phyloP scores from a whole-genome alignment of 768 basidiomycete genomes.

The Porpolomopsis calyptriformis region DNA sequence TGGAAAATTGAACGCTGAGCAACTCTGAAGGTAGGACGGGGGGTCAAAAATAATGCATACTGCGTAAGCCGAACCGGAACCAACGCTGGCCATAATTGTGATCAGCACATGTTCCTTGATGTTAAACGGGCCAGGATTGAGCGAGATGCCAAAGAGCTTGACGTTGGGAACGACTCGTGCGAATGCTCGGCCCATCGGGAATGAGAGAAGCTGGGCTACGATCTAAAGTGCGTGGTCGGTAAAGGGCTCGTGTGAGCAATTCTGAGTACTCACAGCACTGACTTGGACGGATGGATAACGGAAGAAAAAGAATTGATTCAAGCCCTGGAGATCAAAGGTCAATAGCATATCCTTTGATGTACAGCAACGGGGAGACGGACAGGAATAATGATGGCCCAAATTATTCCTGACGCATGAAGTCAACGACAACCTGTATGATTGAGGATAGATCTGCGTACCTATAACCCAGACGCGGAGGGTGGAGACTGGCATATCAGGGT shows the following conservation, averaged over 20 bases:
- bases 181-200: conserved; percentile 54
- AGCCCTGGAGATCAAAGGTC: no score
- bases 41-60: background rate
- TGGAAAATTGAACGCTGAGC: background rate
- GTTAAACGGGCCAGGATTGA: conserved; percentile 63
- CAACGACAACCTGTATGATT: background rate
- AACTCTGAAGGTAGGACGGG: no score
- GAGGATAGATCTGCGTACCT: conserved; percentile 26
- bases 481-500: conserved; percentile 33
- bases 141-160: conserved; percentile 37
- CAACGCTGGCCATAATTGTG: conserved; percentile 39
- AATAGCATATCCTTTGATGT: no score
- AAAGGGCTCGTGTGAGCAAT: conserved; percentile 16
- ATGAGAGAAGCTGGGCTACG: conserved; percentile 59
- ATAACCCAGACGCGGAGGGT: conserved; percentile 65
- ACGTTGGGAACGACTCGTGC: conserved; percentile 42
- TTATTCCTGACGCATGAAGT: conserved; percentile 22
- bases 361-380: no score
- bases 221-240: conserved; percentile 23
- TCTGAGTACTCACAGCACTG: conserved; percentile 26
- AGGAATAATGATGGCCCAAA: conserved; percentile 55
- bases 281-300: conserved; percentile 61
- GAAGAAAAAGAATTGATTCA: conserved; percentile 74
- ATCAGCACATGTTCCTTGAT: conserved; percentile 68
- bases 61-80: conserved; percentile 50